Conservation (phyloP, 2,329 filamentous ascomycete species). For the Fusarium poae region DNA sequence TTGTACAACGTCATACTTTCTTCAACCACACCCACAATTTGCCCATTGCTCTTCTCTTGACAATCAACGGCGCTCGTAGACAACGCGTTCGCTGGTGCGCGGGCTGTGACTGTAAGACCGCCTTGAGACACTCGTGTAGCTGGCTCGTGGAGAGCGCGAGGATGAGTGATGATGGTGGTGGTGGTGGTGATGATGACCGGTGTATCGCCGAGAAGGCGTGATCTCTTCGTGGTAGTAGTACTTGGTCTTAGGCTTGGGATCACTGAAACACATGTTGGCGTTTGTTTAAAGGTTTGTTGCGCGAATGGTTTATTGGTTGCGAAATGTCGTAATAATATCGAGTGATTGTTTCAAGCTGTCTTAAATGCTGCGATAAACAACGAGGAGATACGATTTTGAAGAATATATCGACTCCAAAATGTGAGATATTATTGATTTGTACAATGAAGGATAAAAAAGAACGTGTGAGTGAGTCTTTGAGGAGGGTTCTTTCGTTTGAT, state of each 20-base stretch:
- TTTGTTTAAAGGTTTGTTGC: conserved; percentile 20
- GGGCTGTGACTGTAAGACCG: conserved; percentile 58
- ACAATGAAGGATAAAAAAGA: conserved; percentile 18
- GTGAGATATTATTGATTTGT: conserved; percentile 1
- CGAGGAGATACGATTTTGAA: background rate
- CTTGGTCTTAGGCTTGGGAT: conserved; percentile 58
- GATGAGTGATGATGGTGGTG: conserved; percentile 53
- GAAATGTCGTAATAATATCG: conserved; percentile 11
- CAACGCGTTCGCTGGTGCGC: conserved; percentile 57
- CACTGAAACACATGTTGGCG: conserved; percentile 65
- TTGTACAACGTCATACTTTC: conserved; percentile 32
- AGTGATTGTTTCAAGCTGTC: background rate
- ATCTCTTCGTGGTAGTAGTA: conserved; percentile 70
- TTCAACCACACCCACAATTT: conserved; percentile 2
- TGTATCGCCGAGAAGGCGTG: conserved; percentile 60
- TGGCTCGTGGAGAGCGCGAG: conserved; percentile 57
- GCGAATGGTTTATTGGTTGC: conserved; percentile 1
- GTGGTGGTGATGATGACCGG: conserved; percentile 53
- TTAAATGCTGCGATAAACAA: conserved; percentile 5
- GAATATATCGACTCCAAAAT: background rate
- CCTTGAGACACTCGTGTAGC: conserved; percentile 58
- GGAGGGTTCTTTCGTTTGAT: conserved; percentile 40
- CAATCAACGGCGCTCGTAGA: conserved; percentile 40
- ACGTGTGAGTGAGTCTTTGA: background rate
- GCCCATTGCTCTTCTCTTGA: background rate